Conservation (phyloP, 345 rosid genomes). For the Leavenworthia alabamica region DNA sequence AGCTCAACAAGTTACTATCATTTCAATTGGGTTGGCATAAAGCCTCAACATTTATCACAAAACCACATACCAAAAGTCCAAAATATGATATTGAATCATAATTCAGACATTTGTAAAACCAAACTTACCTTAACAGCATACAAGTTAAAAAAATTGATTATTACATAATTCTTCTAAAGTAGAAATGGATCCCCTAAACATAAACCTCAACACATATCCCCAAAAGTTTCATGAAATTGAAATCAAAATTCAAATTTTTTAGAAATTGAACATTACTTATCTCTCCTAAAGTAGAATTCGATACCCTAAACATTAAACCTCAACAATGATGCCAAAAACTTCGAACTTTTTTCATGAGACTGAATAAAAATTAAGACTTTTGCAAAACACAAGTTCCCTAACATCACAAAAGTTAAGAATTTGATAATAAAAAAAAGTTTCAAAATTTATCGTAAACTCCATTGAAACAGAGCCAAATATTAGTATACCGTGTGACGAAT, state of each 20-base stretch:
- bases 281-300: not conserved
- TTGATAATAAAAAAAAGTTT: not conserved
- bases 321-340: not conserved
- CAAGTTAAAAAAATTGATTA: too few relatives aligned
- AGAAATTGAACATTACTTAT: not conserved
- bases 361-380: conserved; percentile 1
- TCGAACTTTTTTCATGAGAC: not conserved
- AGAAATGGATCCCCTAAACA: not conserved
- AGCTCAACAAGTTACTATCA: not conserved
- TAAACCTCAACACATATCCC: not conserved
- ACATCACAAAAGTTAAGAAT: not conserved
- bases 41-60: not conserved
- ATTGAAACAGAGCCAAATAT: conserved; percentile 1
- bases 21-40: not conserved
- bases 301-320: not conserved
- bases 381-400: not conserved
- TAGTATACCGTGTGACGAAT: conserved; percentile 74
- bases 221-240: not conserved
- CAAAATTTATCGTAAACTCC: not conserved
- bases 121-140: too few relatives aligned
- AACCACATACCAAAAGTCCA: not conserved
- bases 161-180: too few relatives aligned
- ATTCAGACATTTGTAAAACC: too few relatives aligned
- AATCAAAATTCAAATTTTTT: not conserved
- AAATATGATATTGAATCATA: not conserved